These are phyloP conservation scores for Apiospora marii DNA, from an alignment of 2,329 filamentous ascomycete species.

Conservation along the genomic window DNA sequence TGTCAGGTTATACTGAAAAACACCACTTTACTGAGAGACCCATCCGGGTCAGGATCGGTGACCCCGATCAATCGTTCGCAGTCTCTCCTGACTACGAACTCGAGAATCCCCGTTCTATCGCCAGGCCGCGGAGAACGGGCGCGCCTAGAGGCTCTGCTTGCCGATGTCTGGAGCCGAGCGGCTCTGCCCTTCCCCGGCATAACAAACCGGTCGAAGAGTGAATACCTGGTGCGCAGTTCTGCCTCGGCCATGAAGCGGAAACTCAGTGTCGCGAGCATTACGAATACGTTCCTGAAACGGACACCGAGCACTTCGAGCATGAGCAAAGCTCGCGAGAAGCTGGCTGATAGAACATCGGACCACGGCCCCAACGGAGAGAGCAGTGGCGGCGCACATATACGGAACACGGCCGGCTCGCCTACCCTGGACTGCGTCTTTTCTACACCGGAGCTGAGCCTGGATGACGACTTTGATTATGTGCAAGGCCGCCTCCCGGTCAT, in stretches of 20 bases:
- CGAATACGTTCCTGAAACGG: constrained; percentile 77
- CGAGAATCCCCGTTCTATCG: constrained; percentile 72
- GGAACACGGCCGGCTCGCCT: constrained; percentile 35
- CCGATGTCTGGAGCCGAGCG: constrained; percentile 86
- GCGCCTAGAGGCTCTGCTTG: constrained; percentile 75
- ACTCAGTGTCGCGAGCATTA: constrained; percentile 82
- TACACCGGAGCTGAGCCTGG: constrained; percentile 26
- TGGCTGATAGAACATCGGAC: constrained; percentile 23
- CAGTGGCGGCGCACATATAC: constrained; percentile 29
- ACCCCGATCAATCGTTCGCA: constrained; percentile 77
- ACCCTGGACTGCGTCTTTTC: constrained; percentile 34
- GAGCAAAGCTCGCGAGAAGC: constrained; percentile 42
- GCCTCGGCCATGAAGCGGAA: constrained; percentile 89
- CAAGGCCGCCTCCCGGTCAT: constrained; percentile 41
- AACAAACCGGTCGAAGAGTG: constrained; percentile 67
- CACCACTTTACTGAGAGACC: constrained; percentile 73
- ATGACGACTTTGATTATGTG: constrained; percentile 31
- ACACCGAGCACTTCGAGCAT: constrained; percentile 63
- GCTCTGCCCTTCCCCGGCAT: constrained; percentile 85
- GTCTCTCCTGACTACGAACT: constrained; percentile 75
- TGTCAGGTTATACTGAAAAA: constrained; percentile 88
- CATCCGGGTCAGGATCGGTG: constrained; percentile 51
- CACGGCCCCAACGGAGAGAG: not conserved
- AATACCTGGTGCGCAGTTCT: constrained; percentile 78
- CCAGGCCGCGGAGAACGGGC: constrained; percentile 79